Evolutionary conservation across 768 basidiomycete species (phyloP), one percentile per base, ranked within the genome.

Genomic region (Favolaschia claudopus): DNA sequence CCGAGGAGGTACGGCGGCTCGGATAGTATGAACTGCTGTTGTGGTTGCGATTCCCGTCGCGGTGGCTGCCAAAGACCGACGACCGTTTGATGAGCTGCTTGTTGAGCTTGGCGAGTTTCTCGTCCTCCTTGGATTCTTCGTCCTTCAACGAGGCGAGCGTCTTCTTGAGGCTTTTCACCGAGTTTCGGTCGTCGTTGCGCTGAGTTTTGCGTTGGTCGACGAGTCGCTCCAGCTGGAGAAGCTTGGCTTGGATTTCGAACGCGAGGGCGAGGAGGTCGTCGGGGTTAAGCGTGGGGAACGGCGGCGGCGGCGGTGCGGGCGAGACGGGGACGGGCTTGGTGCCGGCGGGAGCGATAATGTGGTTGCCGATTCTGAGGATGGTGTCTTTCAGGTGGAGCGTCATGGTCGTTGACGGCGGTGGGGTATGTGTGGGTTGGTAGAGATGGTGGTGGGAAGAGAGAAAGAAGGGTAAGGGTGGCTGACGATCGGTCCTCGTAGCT

Each of bases 281-380:
- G 13, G 38, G 38, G 1, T 22, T 25, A 6, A 22, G 33, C 38
- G 24, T 39, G 22, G 47, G 33, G 19, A 27, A 24, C 22, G 47
- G 49, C 27, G 28, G 36, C 22, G 40, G 19, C 7, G n/a, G 4
- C 12, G 45, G 6, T 31, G 20, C n/a, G 7, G 38, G 38, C 14
- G 29, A 17, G 20, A 34, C 4, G n/a, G 60, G 43, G 10, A 27
- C 20, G 34, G 40, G n/a, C 20, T 50, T 24, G 22, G 53, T 14
- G 19, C 59, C 59, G 9, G 43, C 54, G 31, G 60, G 54, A 1
- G 49, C 60, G 34, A 61, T 61, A 31, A 29, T 20, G 19, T 52
- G 48, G 54, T 61, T 61, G 17, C 60, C 54, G 49, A 61, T 51
- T 29, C 31, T 61, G 60, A 61, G 55, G 44, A 51, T n/a, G n/a